Percentiles rank a stretch among this genome's conserved stretches.
Conservation (phyloP, 2,329 filamentous ascomycete species). For the Curvularia hawaiiensis region DNA sequence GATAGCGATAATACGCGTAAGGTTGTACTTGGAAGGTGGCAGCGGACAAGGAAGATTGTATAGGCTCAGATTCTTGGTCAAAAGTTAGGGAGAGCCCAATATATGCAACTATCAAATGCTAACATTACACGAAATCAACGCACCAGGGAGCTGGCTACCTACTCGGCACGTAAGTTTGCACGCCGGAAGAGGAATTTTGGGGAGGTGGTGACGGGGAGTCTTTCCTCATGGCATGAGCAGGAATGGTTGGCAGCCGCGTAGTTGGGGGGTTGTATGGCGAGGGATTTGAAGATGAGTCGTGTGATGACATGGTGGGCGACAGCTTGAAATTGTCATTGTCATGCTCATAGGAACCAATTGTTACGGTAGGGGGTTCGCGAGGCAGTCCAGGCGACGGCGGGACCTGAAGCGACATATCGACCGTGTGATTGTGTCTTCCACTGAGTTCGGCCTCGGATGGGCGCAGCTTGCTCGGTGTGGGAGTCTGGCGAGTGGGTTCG, state of each 20-base stretch:
- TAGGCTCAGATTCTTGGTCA: constrained; percentile 27
- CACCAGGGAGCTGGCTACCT: constrained; percentile 38
- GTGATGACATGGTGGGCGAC: constrained; percentile 34
- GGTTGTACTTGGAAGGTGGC: constrained; percentile 16
- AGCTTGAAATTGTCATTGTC: constrained; percentile 31
- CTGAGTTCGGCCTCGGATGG: constrained; percentile 47
- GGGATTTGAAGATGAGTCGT: constrained; percentile 30
- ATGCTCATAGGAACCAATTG: constrained; percentile 37
- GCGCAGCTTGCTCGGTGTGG: constrained; percentile 36
- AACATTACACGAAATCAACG: constrained; percentile 27
- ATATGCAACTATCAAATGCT: constrained; percentile 32
- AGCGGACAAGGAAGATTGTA: constrained; percentile 20
- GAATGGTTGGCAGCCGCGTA: constrained; percentile 33
- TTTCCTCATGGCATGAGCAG: constrained; percentile 26
- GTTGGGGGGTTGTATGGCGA: constrained; percentile 36
- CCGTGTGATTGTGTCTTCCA: constrained; percentile 43
- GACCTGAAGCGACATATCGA: constrained; percentile 44
- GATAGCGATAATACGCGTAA: constrained; percentile 28
- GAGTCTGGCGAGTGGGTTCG: constrained; percentile 27
- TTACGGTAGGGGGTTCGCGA: constrained; percentile 24
- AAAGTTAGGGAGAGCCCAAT: constrained; percentile 33
- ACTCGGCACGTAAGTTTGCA: constrained; percentile 35
- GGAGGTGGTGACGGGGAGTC: constrained; percentile 30
- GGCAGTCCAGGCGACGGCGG: constrained; percentile 39
- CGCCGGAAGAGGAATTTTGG: constrained; percentile 22